Percentiles rank a stretch among this genome's conserved stretches.
Evolutionary conservation across 2,329 filamentous ascomycete species (phyloP).

Genomic region (Neonectria faginata): DNA sequence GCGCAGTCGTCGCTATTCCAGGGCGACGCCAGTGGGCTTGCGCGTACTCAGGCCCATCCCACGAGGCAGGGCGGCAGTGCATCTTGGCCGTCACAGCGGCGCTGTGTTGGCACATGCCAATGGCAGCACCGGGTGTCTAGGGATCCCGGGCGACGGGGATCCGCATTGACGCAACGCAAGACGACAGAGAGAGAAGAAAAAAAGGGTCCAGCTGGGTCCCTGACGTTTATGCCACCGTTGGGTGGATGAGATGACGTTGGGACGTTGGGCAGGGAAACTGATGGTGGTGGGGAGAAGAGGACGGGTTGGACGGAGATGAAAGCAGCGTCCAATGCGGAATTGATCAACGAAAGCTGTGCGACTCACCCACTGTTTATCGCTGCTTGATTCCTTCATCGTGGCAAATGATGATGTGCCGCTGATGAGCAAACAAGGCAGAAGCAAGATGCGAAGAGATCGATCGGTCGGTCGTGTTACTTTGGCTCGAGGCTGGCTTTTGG

Average conservation of each 20-base stretch:
- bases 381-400: constrained; percentile 42
- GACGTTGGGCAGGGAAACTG: constrained; percentile 38
- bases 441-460: constrained; percentile 10
- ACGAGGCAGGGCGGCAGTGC: constrained; percentile 23
- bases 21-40: constrained; percentile 41
- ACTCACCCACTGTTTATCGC: constrained; percentile 64
- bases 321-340: constrained; percentile 23
- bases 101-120: constrained; percentile 38
- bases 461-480: not conserved
- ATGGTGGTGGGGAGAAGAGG: constrained; percentile 23
- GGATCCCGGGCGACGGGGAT: constrained; percentile 28
- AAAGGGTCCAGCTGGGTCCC: constrained; percentile 36
- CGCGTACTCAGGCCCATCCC: constrained; percentile 35
- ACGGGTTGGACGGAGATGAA: constrained; percentile 29
- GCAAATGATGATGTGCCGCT: constrained; percentile 18
- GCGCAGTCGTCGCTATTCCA: constrained; percentile 21
- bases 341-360: constrained; percentile 23
- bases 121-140: constrained; percentile 25
- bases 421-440: constrained; percentile 12
- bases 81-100: constrained; percentile 26
- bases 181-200: constrained; percentile 20
- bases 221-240: constrained; percentile 33
- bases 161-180: constrained; percentile 40
- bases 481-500: not conserved
- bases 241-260: constrained; percentile 40